Evolutionary conservation across 805 yeast species (phyloP).

Genomic region (Lipomyces chichibuensis): DNA sequence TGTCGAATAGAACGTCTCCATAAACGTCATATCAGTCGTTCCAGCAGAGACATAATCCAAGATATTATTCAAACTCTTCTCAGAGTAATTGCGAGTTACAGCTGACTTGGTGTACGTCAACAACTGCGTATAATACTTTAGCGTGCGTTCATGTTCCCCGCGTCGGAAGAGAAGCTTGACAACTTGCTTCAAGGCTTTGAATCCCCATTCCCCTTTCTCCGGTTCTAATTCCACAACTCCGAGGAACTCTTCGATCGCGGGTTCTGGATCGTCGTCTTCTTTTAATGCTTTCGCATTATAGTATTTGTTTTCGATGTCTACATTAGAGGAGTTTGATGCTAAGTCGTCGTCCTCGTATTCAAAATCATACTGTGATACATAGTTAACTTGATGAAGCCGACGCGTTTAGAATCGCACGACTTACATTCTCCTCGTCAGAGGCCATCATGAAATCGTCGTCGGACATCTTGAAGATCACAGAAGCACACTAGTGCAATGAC

Average conservation of each 20-base stretch:
- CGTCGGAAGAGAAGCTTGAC: slow-evolving; percentile 42
- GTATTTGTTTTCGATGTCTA: slow-evolving; percentile 44
- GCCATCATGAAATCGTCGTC: slow-evolving; percentile 48
- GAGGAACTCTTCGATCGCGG: slow-evolving; percentile 42
- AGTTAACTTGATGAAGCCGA: neutral
- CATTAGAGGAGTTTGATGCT: slow-evolving; percentile 39
- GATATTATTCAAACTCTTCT: slow-evolving; percentile 44
- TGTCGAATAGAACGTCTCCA: slow-evolving; percentile 39
- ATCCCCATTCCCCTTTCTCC: slow-evolving; percentile 42
- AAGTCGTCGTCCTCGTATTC: slow-evolving; percentile 44
- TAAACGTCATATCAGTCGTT: slow-evolving; percentile 34
- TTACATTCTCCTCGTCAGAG: slow-evolving; percentile 46
- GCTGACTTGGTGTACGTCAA: slow-evolving; percentile 34
- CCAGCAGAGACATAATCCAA: slow-evolving; percentile 40
- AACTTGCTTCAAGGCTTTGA: slow-evolving; percentile 45
- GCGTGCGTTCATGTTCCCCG: slow-evolving; percentile 34
- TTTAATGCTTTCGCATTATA: slow-evolving; percentile 45
- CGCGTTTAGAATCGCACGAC: slow-evolving; percentile 23
- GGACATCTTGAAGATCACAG: slow-evolving; percentile 39
- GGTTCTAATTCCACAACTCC: slow-evolving; percentile 38
- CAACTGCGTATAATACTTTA: slow-evolving; percentile 36
- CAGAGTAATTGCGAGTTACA: slow-evolving; percentile 43
- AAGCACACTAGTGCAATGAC: neutral
- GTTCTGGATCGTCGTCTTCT: slow-evolving; percentile 44
- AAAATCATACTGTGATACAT: slow-evolving; percentile 42